These are phyloP conservation scores for Exsudoporus floridanus DNA, from an alignment of 1,284 basidiomycete genomes.

Conservation along the genomic window DNA sequence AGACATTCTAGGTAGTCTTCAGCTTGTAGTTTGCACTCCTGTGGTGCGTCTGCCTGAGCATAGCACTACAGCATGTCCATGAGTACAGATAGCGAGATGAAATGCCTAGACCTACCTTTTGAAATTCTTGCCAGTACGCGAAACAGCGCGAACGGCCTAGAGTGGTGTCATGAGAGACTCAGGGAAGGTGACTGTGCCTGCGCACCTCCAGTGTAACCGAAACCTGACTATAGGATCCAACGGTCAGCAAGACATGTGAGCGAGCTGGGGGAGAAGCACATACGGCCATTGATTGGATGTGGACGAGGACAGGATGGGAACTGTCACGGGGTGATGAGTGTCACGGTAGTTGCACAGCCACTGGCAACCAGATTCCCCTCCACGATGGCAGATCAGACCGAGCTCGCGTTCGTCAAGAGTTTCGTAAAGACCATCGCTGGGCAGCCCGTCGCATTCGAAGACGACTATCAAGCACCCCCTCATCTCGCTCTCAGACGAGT, in stretches of 20 bases:
- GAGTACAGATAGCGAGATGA: constrained; percentile 1
- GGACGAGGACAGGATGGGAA: neutral
- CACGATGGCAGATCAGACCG: constrained; percentile 63
- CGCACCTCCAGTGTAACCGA: constrained; percentile 37
- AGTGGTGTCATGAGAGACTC: constrained; percentile 13
- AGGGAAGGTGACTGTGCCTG: neutral
- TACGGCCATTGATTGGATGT: constrained; percentile 28
- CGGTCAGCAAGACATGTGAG: constrained; percentile 16
- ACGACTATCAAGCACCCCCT: constrained; percentile 77
- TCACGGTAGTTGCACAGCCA: constrained; percentile 24
- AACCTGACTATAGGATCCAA: constrained; percentile 26
- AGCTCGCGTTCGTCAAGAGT: constrained; percentile 69
- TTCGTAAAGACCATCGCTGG: constrained; percentile 67
- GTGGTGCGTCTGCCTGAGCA: constrained; percentile 74
- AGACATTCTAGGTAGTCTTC: constrained; percentile 95
- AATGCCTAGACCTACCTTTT: constrained; percentile 52
- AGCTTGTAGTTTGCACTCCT: constrained; percentile 69
- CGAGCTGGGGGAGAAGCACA: constrained; percentile 4
- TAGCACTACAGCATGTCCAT: constrained; percentile 66
- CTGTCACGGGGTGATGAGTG: constrained; percentile 24
- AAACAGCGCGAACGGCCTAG: constrained; percentile 88
- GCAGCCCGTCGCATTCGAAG: constrained; percentile 68
- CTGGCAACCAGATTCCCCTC: neutral
- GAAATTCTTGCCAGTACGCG: constrained; percentile 90
- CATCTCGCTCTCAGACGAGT: constrained; percentile 71